These are phyloP conservation scores for Neurospora crassa DNA, from an alignment of 2,329 filamentous ascomycete species.

Conservation along the genomic window DNA sequence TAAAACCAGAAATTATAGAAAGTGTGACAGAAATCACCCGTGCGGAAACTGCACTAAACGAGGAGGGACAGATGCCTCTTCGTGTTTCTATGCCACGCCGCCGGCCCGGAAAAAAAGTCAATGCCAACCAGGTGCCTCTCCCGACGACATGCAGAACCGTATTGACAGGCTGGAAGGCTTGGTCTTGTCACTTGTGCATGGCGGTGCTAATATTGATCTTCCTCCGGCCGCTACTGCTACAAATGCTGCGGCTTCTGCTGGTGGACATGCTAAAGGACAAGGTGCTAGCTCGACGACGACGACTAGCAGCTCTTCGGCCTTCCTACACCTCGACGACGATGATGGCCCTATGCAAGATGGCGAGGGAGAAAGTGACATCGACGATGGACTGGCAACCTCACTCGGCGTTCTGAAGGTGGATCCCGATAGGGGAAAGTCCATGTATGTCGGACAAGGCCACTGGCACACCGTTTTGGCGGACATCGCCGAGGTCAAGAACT, in stretches of 20 bases:
- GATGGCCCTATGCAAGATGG: conserved; percentile 43
- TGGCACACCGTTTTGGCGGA: conserved; percentile 74
- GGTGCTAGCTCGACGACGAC: conserved; percentile 22
- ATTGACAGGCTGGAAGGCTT: conserved; percentile 91
- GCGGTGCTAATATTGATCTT: conserved; percentile 48
- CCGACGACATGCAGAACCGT: conserved; percentile 97
- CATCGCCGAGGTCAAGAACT: conserved; percentile 88
- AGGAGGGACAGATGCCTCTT: conserved; percentile 68
- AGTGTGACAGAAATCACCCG: conserved; percentile 85
- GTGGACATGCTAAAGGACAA: conserved; percentile 15
- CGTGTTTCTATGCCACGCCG: conserved; percentile 77
- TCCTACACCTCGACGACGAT: conserved; percentile 45
- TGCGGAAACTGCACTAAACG: conserved; percentile 94
- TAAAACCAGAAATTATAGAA: conserved; percentile 38
- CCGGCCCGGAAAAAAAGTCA: conserved; percentile 64
- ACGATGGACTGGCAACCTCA: conserved; percentile 59
- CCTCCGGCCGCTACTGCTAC: conserved; percentile 25
- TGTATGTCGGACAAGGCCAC: conserved; percentile 75
- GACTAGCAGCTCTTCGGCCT: conserved; percentile 24
- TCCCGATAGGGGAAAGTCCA: conserved; percentile 63
- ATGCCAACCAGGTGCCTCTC: conserved; percentile 49
- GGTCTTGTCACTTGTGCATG: conserved; percentile 90
- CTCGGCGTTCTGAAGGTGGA: conserved; percentile 79
- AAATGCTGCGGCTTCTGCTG: conserved; percentile 20
- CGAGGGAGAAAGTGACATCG: conserved; percentile 58